Conservation (phyloP, 805 yeast genomes). For the Wickerhamomyces canadensis region DNA sequence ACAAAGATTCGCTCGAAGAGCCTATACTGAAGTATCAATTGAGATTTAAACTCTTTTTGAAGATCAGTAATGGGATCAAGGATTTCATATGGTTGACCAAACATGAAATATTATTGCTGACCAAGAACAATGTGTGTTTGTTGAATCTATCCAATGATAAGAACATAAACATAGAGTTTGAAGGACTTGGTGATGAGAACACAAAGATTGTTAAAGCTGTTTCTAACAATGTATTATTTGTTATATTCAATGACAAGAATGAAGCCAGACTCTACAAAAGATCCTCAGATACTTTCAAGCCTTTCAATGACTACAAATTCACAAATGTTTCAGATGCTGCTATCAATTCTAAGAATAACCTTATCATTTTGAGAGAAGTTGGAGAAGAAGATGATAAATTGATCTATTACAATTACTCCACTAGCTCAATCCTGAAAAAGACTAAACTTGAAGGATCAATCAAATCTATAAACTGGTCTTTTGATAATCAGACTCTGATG, state of each 20-base stretch:
- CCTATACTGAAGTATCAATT: conserved; percentile 20
- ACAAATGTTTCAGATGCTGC: conserved; percentile 5
- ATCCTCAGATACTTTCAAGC: neutral
- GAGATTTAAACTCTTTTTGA: conserved; percentile 22
- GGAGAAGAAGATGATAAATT: neutral
- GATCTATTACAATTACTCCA: conserved; percentile 6
- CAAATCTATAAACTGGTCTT: conserved; percentile 11
- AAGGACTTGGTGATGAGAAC: conserved; percentile 5
- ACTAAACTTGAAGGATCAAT: conserved; percentile 1
- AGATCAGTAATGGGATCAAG: conserved; percentile 19
- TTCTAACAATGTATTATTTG: neutral
- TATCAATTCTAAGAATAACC: conserved; percentile 4
- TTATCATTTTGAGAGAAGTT: conserved; percentile 4
- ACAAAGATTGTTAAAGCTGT: neutral
- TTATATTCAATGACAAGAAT: conserved; percentile 5
- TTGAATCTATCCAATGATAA: conserved; percentile 13
- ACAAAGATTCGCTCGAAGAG: conserved; percentile 13
- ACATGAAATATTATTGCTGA: conserved; percentile 13
- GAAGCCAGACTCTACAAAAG: conserved; percentile 8
- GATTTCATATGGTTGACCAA: conserved; percentile 17
- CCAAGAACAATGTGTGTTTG: conserved; percentile 14
- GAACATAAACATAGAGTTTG: conserved; percentile 3
- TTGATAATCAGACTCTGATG: conserved; percentile 10
- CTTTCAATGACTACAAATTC: conserved; percentile 1
- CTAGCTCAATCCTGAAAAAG: conserved; percentile 4